Percentiles rank a stretch among this genome's conserved stretches.
Conservation (phyloP, 225 moss, liverwort and hornwort species). For the Climacium dendroides region DNA sequence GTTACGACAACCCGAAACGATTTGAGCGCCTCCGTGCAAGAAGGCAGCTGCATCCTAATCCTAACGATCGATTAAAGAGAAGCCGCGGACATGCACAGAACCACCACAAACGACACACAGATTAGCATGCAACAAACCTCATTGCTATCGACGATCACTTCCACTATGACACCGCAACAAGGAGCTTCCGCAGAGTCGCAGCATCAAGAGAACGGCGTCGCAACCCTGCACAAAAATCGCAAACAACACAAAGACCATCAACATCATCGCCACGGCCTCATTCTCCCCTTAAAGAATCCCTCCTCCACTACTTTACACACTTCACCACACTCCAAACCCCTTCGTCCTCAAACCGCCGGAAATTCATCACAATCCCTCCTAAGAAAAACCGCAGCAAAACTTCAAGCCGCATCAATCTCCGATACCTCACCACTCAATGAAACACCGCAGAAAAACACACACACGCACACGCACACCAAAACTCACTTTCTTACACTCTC, state of each 20-base stretch:
- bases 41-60: neutral
- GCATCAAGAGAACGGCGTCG: constrained; percentile 24
- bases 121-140: constrained; percentile 30
- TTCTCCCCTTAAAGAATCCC: neutral
- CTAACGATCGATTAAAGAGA: neutral
- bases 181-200: constrained; percentile 24
- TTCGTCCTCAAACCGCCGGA: neutral
- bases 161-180: constrained; percentile 10
- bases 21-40: neutral
- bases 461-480: neutral
- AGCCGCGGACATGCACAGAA: neutral
- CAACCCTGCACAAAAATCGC: constrained; percentile 25
- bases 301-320: neutral
- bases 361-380: constrained; percentile 4
- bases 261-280: neutral
- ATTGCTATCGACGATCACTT: constrained; percentile 39
- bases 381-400: neutral
- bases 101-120: neutral
- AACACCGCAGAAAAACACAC: neutral
- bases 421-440: neutral
- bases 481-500: neutral
- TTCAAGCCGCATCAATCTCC: constrained; percentile 2
- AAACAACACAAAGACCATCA: constrained; percentile 5
- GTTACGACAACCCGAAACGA: constrained; percentile 1
- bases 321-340: neutral